Conservation (phyloP, 768 basidiomycete species). For the Grammothele lineata region DNA sequence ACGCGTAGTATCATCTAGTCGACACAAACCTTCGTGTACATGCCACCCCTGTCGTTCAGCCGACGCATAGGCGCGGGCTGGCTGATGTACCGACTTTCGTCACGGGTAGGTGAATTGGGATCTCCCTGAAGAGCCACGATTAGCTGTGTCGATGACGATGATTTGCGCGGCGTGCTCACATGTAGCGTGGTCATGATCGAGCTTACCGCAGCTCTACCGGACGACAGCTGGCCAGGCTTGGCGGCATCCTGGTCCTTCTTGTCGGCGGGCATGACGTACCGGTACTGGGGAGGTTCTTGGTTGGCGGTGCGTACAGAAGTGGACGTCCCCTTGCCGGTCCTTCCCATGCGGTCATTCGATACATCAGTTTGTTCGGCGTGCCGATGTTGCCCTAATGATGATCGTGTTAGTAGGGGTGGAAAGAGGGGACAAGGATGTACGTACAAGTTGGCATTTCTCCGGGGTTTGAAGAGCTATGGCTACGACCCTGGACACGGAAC, state of each 20-base stretch:
- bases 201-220: neutral
- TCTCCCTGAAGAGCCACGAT: neutral
- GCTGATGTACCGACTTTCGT: conserved; percentile 5
- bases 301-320: conserved; percentile 3
- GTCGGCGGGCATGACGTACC: neutral
- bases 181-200: conserved; percentile 9
- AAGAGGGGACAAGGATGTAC: neutral
- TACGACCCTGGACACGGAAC: conserved; percentile 8
- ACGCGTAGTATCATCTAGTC: neutral
- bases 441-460: conserved; percentile 14
- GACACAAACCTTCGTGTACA: conserved; percentile 14
- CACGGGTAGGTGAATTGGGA: neutral
- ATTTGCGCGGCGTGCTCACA: neutral
- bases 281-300: neutral
- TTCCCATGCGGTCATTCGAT: conserved; percentile 11
- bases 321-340: neutral
- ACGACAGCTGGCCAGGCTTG: neutral
- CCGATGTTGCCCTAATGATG: conserved; percentile 11
- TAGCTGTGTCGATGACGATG: neutral
- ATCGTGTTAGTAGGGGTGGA: neutral
- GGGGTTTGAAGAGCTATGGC: conserved; percentile 1
- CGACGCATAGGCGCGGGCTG: conserved; percentile 7
- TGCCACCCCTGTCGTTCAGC: conserved; percentile 12
- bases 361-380: conserved; percentile 11
- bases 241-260: neutral